Evolutionary conservation across 2,329 filamentous ascomycete genomes (phyloP), one percentile per base, ranked within the genome.

Genomic region (Trichoderma sp.): DNA sequence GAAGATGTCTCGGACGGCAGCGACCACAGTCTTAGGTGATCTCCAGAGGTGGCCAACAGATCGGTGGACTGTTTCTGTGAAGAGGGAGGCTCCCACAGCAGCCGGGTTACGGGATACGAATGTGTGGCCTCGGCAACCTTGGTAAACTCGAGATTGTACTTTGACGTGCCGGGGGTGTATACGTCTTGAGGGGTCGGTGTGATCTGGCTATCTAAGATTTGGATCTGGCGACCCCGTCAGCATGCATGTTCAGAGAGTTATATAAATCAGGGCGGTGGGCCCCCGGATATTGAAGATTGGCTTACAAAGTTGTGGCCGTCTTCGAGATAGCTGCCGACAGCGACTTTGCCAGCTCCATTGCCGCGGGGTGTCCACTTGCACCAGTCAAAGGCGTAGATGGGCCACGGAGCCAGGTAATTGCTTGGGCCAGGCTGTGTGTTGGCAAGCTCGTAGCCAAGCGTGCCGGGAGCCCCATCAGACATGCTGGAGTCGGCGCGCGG

Each of bases 301-400:
- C 88, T 75, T 84, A 97, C 94, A 84, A 96, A 99, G 79, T 99
- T 99, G 82, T 99, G 96, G 6, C 94, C 95, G 81, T 99, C 96
- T 81, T 99, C 96, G 63, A 98, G 83, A 79, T 98, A 98, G 83
- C 96, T 99, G 70, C 95, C 96, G 49, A 99, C 86, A 14, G 96
- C 96, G 74, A 99, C 87, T 81, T 98, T 98, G 49, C 96, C 96
- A 4, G 93, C 93, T 71, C 92, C 90, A 73, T 90, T 90, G 75
- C 81, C 89, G 76, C 93, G 89, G 2, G 95, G 90, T 19, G 92
- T 89, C 95, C 96, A 99, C 81, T 99, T 99, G 84, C 96, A 99
- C 96, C 96, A 99, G 82, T 99, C 96, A 76, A 97, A 95, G 14
- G 96, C 95, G 79, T 98, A 99, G 68, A 97, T 90, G 16, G 94